Conservation (phyloP, 129 eudicot genomes). For the Saussurea involucrata region DNA sequence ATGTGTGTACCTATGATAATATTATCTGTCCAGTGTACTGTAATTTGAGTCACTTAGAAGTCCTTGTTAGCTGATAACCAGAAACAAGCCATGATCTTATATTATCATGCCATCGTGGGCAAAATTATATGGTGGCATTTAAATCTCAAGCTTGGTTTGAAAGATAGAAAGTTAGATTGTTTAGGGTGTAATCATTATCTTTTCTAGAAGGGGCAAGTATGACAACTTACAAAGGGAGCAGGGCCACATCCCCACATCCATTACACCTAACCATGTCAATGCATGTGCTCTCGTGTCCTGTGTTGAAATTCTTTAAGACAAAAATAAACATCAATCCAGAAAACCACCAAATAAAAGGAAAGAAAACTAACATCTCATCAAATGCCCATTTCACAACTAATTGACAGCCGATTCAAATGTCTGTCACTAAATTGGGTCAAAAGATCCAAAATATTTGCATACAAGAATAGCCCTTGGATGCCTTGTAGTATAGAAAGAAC, state of each 20-base stretch:
- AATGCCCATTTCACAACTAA: constrained; percentile 8
- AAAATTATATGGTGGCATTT: not conserved
- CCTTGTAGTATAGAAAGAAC: not conserved
- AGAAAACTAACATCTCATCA: constrained; percentile 2
- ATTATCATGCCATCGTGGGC: not conserved
- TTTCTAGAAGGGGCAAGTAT: constrained; percentile 14
- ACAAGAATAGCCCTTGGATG: not conserved
- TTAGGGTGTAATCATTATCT: constrained; percentile 9
- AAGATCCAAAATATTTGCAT: constrained; percentile 3
- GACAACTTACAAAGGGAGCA: constrained; percentile 24
- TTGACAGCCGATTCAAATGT: not conserved
- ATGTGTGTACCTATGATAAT: not conserved
- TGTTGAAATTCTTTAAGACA: constrained; percentile 3
- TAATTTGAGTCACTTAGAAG: not conserved
- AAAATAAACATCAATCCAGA: constrained; percentile 4
- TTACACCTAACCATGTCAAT: constrained; percentile 18
- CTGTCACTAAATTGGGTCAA: not conserved
- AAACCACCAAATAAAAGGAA: constrained; percentile 6
- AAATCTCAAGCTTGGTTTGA: not conserved
- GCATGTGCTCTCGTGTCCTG: constrained; percentile 28
- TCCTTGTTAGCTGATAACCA: not conserved
- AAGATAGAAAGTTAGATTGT: not conserved
- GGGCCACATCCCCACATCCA: constrained; percentile 20
- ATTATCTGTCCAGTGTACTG: not conserved
- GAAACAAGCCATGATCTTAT: not conserved